Evolutionary conservation across 805 yeast species (phyloP).

Genomic region (Barnettozyma salicaria): DNA sequence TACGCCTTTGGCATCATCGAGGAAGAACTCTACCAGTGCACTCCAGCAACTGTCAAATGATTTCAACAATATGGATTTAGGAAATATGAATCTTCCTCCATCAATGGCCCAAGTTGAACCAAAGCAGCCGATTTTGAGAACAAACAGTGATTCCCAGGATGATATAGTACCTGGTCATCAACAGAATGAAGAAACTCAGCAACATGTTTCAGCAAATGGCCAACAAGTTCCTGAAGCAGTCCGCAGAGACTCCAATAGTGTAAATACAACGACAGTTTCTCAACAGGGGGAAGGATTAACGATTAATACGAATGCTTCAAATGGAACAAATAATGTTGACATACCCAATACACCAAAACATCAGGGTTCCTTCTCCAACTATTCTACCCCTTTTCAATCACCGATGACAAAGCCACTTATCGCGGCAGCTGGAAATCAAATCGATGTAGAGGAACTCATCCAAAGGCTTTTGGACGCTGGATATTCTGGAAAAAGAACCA

Average conservation of each 20-base stretch:
- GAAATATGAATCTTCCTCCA: slow-evolving; percentile 45
- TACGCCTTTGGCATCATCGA: slow-evolving; percentile 20
- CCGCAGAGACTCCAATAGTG: slow-evolving; percentile 8
- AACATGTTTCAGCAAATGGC: slow-evolving; percentile 10
- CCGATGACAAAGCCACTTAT: slow-evolving; percentile 24
- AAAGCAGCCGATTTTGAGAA: slow-evolving; percentile 63
- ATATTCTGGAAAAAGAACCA: slow-evolving; percentile 89
- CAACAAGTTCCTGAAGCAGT: background rate
- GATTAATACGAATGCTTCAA: background rate
- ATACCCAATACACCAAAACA: slow-evolving; percentile 26
- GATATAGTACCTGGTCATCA: too few species aligned
- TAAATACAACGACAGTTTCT: background rate
- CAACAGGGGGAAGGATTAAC: slow-evolving; percentile 1
- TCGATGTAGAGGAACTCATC: slow-evolving; percentile 80
- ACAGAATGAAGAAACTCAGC: too few species aligned
- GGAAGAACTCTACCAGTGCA: slow-evolving; percentile 23
- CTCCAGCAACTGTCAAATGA: slow-evolving; percentile 12
- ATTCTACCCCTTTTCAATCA: slow-evolving; percentile 23
- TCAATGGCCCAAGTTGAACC: slow-evolving; percentile 69
- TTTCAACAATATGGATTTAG: slow-evolving; percentile 26
- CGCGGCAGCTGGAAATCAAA: slow-evolving; percentile 10
- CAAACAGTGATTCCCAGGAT: slow-evolving; percentile 33
- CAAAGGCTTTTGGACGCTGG: slow-evolving; percentile 94
- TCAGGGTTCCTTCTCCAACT: slow-evolving; percentile 21
- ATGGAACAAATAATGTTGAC: slow-evolving; percentile 10